A percentile compares a stretch with the other conserved stretches of the same genome.
Evolutionary conservation across 2,329 filamentous ascomycete species (phyloP).

Genomic region (Mariannaea sp.): DNA sequence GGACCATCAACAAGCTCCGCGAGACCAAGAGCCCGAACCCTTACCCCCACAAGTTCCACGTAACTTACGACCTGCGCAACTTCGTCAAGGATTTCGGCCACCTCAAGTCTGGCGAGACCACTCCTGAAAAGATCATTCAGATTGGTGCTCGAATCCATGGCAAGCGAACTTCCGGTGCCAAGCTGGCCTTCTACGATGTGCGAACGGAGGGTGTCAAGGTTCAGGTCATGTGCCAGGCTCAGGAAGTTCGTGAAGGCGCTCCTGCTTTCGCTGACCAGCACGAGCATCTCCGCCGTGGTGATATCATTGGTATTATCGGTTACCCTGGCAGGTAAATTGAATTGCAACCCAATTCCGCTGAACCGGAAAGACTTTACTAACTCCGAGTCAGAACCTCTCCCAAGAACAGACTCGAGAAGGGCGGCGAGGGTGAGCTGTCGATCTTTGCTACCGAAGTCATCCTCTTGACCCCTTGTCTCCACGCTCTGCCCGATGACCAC

Average conservation of each 20-base stretch:
- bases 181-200: slow-evolving; percentile 87
- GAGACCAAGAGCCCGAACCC: slow-evolving; percentile 47
- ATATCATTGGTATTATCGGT: slow-evolving; percentile 72
- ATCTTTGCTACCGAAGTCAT: slow-evolving; percentile 88
- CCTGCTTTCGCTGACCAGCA: slow-evolving; percentile 84
- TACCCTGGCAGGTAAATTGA: slow-evolving; percentile 37
- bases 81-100: slow-evolving; percentile 78
- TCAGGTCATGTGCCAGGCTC: slow-evolving; percentile 90
- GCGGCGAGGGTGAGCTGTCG: slow-evolving; percentile 78
- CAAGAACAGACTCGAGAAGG: slow-evolving; percentile 83
- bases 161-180: slow-evolving; percentile 79
- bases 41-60: slow-evolving; percentile 90
- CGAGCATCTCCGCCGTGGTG: slow-evolving; percentile 84
- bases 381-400: slow-evolving; percentile 71
- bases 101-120: slow-evolving; percentile 86
- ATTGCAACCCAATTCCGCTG: not conserved
- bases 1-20: slow-evolving; percentile 63
- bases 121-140: slow-evolving; percentile 74
- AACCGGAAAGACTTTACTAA: not conserved
- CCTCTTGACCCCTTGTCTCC: slow-evolving; percentile 87
- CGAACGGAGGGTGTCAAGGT: slow-evolving; percentile 64
- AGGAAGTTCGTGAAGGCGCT: slow-evolving; percentile 71
- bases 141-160: slow-evolving; percentile 89
- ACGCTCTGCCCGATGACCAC: slow-evolving; percentile 76
- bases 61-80: slow-evolving; percentile 79